phyloP scores from a whole-genome alignment of 768 basidiomycete species.

The Phylloporus sp. region DNA sequence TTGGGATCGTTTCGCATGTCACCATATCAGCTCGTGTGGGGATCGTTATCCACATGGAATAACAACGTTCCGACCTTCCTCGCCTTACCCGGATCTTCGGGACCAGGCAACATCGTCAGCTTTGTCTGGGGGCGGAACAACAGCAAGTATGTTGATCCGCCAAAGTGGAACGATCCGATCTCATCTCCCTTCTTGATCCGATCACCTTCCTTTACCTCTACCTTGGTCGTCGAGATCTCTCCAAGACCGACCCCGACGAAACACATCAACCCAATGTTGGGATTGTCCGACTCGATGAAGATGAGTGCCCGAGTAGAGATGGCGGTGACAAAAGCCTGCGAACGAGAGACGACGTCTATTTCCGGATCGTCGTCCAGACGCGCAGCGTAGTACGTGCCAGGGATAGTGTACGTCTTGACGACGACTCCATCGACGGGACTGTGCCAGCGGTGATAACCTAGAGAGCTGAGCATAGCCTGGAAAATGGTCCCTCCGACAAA shows the following conservation, averaged over 20 bases:
- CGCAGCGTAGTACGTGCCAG: slow-evolving; percentile 48
- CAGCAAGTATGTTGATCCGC: slow-evolving; percentile 48
- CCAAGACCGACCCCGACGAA: slow-evolving; percentile 59
- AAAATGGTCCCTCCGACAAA: slow-evolving; percentile 50
- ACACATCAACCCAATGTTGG: slow-evolving; percentile 50
- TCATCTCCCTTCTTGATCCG: slow-evolving; percentile 48
- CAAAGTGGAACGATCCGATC: slow-evolving; percentile 61
- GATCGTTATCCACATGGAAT: slow-evolving; percentile 14
- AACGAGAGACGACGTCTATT: slow-evolving; percentile 18
- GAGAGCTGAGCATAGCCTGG: slow-evolving; percentile 54
- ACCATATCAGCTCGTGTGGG: not conserved
- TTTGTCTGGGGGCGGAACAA: slow-evolving; percentile 38
- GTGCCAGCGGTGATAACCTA: slow-evolving; percentile 63
- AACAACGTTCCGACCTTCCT: slow-evolving; percentile 17
- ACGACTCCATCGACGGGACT: slow-evolving; percentile 48
- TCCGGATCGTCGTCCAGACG: slow-evolving; percentile 29
- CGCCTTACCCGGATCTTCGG: not conserved
- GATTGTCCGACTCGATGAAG: slow-evolving; percentile 54
- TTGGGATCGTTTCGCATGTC: not conserved
- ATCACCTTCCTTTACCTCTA: slow-evolving; percentile 44
- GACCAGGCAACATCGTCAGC: slow-evolving; percentile 16
- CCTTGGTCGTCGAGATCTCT: slow-evolving; percentile 56
- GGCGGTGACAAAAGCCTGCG: slow-evolving; percentile 38
- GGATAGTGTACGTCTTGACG: slow-evolving; percentile 37
- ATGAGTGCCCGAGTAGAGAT: slow-evolving; percentile 51